Conservation (phyloP, 345 rosid species). For the rapeseed (Brassica napus) region DNA sequence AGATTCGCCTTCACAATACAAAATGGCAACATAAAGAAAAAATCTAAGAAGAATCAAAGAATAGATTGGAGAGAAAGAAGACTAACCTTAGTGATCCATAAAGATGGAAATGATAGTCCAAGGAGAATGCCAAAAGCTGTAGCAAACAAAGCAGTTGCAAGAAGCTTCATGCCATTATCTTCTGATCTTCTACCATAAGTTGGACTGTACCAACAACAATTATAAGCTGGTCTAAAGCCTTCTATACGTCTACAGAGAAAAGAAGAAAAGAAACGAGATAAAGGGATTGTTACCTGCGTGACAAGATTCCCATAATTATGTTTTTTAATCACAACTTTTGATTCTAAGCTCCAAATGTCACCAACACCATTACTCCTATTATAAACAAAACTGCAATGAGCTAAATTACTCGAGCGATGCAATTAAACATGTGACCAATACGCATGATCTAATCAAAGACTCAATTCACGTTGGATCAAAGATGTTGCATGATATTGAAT, state of each 20-base stretch:
- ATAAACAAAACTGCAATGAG: conserved; percentile 1
- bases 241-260: not conserved
- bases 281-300: conserved; percentile 31
- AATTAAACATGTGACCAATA: not conserved
- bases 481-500: conserved; percentile 1
- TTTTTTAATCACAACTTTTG: conserved; percentile 14
- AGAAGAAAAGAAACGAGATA: not conserved
- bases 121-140: conserved; percentile 70
- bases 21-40: not conserved
- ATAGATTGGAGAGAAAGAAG: conserved; percentile 9
- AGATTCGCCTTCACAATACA: conserved; percentile 55
- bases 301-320: conserved; percentile 33
- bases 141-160: conserved; percentile 60
- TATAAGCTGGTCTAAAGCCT: not conserved
- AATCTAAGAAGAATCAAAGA: not conserved
- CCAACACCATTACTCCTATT: conserved; percentile 15
- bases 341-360: conserved; percentile 25
- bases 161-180: conserved; percentile 59
- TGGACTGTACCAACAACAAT: conserved; percentile 49
- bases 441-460: conserved; percentile 18
- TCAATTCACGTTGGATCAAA: conserved; percentile 10
- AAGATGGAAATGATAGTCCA: conserved; percentile 72
- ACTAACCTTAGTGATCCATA: conserved; percentile 63
- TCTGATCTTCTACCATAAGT: conserved; percentile 52
- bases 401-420: not conserved